Conservation (phyloP, 2,329 filamentous ascomycete genomes). For the Anisogramma anomala region DNA sequence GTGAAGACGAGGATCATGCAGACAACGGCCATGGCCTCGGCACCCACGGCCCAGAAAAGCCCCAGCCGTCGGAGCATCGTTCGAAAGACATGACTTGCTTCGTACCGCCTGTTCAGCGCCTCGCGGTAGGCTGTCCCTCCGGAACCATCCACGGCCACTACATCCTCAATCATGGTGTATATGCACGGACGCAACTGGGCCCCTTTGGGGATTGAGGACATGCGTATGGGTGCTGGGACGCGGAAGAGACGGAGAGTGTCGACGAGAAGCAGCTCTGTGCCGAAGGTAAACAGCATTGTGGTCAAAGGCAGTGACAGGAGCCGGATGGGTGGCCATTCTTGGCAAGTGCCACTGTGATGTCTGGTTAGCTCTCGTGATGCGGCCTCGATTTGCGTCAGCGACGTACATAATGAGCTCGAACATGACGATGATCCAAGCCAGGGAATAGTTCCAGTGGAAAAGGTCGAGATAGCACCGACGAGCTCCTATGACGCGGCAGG, state of each 20-base stretch:
- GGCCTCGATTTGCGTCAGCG: not conserved
- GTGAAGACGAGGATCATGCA: conserved; percentile 20
- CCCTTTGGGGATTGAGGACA: conserved; percentile 52
- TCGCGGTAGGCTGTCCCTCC: conserved; percentile 43
- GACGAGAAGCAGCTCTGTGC: conserved; percentile 30
- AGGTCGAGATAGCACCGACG: conserved; percentile 34
- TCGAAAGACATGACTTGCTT: conserved; percentile 41
- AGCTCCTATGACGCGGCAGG: conserved; percentile 33
- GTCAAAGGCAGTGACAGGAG: conserved; percentile 41
- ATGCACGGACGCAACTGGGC: conserved; percentile 46
- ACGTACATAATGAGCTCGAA: conserved; percentile 39
- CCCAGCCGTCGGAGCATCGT: conserved; percentile 42
- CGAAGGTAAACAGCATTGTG: conserved; percentile 37
- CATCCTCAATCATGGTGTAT: conserved; percentile 56
- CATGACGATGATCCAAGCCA: conserved; percentile 45
- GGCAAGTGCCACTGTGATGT: conserved; percentile 19
- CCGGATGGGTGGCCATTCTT: conserved; percentile 36
- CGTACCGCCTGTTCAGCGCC: conserved; percentile 38
- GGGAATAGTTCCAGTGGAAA: conserved; percentile 45
- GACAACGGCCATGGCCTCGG: conserved; percentile 17
- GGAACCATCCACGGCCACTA: conserved; percentile 54
- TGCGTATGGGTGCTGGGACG: conserved; percentile 43
- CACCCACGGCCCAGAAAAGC: conserved; percentile 44
- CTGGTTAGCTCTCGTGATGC: not conserved
- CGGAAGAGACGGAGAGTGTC: conserved; percentile 25